These are phyloP conservation scores for Selenicereus undatus DNA, from an alignment of 148 eudicot species.

Conservation along the genomic window DNA sequence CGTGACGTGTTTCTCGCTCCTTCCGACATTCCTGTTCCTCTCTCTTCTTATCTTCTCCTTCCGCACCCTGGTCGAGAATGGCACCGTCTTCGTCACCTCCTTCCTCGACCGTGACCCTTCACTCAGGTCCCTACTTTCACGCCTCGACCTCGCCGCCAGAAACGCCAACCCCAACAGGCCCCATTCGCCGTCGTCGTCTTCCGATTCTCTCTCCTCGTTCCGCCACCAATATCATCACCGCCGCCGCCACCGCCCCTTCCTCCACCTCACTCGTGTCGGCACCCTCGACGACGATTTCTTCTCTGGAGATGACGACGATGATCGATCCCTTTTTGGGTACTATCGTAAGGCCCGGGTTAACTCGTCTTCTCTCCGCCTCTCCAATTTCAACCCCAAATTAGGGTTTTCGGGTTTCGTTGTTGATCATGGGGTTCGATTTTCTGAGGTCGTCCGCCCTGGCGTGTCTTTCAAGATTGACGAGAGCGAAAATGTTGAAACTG, in stretches of 20 bases:
- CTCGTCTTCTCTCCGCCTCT: slow-evolving; percentile 31
- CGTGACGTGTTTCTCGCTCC: slow-evolving; percentile 37
- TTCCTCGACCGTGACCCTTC: slow-evolving; percentile 68
- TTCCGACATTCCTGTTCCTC: slow-evolving; percentile 52
- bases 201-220: slow-evolving; percentile 18
- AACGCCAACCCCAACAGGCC: slow-evolving; percentile 9
- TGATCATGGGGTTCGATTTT: slow-evolving; percentile 36
- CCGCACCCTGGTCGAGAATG: slow-evolving; percentile 63
- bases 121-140: slow-evolving; percentile 55
- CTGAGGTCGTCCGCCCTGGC: slow-evolving; percentile 30
- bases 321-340: slow-evolving; percentile 36
- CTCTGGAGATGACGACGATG: slow-evolving; percentile 58
- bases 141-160: slow-evolving; percentile 44
- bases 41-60: slow-evolving; percentile 67
- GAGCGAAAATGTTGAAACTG: neutral
- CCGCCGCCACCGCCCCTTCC: slow-evolving; percentile 63
- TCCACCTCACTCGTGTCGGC: slow-evolving; percentile 81
- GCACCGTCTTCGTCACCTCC: slow-evolving; percentile 51
- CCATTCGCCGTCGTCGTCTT: neutral
- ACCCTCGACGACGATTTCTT: slow-evolving; percentile 85
- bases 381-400: slow-evolving; percentile 25
- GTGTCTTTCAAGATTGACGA: slow-evolving; percentile 30
- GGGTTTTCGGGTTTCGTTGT: slow-evolving; percentile 39
- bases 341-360: slow-evolving; percentile 25
- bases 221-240: slow-evolving; percentile 23